Evolutionary conservation across 2,329 filamentous ascomycete genomes (phyloP), one percentile per base, ranked within the genome.

Genomic region (Aspergillus texensis): DNA sequence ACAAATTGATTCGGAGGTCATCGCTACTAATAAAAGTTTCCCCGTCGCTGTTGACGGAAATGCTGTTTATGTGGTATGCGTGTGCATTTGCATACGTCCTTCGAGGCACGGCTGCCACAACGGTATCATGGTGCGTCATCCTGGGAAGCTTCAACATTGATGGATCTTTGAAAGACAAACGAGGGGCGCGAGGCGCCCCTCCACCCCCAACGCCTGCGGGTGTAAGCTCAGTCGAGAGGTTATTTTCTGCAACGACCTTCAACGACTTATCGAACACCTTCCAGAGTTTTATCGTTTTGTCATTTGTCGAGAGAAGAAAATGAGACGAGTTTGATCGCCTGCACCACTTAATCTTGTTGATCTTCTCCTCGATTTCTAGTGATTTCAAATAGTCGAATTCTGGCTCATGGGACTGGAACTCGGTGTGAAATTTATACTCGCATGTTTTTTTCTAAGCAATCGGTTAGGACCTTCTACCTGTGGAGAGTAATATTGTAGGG

Each of bases 281-380:
- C 95, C 95, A 99, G 71, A 99, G 85, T 84, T 99, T 99, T 86
- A 99, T 99, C 48, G 95, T 99, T 85, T 99, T 99, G 85, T 99
- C 95, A 78, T 99, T 99, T 72, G 95, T 99, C 50, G 95, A 98
- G 62, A 99, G 88, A 58, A 99, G 88, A 80, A 97, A 99, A 83
- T 99, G 95, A 61, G 95, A 98, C 66, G 94, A 92, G 85, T 99
- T 99, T 82, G 98, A 94, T 81, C 95, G 90, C 77, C 91, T 90
- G 80, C 95, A 99, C 95, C 95, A 99, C 81, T 98, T 99, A 83
- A 99, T 99, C 86, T 99, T 99, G 87, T 99, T 99, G 86, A 99
- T 99, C 84, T 99, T 99, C 82, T 99, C 95, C 86, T 99, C 95
- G 76, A 99, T 99, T 82, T 99, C 95, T 72, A 99, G 87, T 39